A percentile compares a stretch with the other conserved stretches of the same genome.
Evolutionary conservation across 106 monocot species (phyloP).

Genomic region (Triglochin maritima): DNA sequence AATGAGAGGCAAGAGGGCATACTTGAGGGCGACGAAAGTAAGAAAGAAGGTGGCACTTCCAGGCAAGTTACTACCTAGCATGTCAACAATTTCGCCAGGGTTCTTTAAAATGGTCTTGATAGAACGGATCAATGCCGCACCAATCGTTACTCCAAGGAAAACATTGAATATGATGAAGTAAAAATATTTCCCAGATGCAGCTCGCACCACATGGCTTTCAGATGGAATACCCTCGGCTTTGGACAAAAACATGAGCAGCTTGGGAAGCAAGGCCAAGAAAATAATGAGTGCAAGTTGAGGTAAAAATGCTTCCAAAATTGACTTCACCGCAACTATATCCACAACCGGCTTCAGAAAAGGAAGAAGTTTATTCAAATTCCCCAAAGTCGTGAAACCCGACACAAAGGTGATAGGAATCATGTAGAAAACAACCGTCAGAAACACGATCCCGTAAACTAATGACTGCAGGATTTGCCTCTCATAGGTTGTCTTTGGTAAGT

Average conservation of each 20-base stretch:
- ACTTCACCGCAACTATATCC: conserved; percentile 38
- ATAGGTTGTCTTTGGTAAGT: conserved; percentile 59
- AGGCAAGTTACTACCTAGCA: conserved; percentile 63
- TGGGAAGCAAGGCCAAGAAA: conserved; percentile 84
- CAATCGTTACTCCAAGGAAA: conserved; percentile 76
- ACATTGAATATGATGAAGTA: conserved; percentile 95
- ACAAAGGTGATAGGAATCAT: conserved; percentile 69
- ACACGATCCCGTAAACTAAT: conserved; percentile 57
- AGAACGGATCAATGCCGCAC: conserved; percentile 42
- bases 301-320: conserved; percentile 69
- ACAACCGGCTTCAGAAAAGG: conserved; percentile 76
- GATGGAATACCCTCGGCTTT: conserved; percentile 72
- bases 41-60: conserved; percentile 83
- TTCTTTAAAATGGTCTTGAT: conserved; percentile 42
- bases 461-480: conserved; percentile 45
- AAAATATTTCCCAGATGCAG: conserved; percentile 88
- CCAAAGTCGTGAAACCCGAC: conserved; percentile 72
- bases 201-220: conserved; percentile 51
- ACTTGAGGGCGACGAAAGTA: conserved; percentile 94
- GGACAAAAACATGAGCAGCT: conserved; percentile 72
- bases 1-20: conserved; percentile 13
- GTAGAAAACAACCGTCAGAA: conserved; percentile 81
- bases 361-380: conserved; percentile 42
- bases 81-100: conserved; percentile 24
- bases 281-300: conserved; percentile 85